Evolutionary conservation across 2,329 filamentous ascomycete species (phyloP), one percentile per base, ranked within the genome.

Genomic region (Aurifilum marmelostoma): DNA sequence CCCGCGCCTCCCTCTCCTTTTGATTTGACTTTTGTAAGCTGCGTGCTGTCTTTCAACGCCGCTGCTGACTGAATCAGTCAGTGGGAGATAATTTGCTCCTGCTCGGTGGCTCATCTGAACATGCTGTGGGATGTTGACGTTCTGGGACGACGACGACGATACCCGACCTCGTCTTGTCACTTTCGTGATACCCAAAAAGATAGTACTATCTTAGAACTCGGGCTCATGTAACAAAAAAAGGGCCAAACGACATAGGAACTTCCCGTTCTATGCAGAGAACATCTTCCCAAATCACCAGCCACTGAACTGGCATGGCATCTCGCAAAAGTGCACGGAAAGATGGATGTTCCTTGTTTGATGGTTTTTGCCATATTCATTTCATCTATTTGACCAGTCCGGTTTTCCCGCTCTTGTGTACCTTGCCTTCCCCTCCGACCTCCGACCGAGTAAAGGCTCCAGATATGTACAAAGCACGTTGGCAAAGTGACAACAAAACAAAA

Each of bases 391-490:
- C 47, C 65, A 29, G 52, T 58, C 52, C 14, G 9, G 37, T 39
- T 43, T 58, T 63, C 12, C n/a, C 16, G 39, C n/a, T 32, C 60
- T 47, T 47, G 43, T 56, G n/a, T 58, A 59, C 12, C n/a, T 8
- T 39, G 14, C n/a, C 60, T 37, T 12, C 18, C 27, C 29, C 21
- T 32, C 12, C 32, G 7, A 18, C 32, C 56, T 37, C 32, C 32
- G 21, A 47, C 27, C 54, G 14, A 32, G 6, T 67, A 4, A n/a
- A n/a, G 34, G 4, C 50, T 47, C 59, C n/a, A 50, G 24, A 58
- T 70, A 66, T 70, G 24, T 68, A 70, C 66, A 70, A 39, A 52
- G 32, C 37, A 65, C 59, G 11, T 4, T 24, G 60, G 18, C 41
- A 43, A 54, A 50, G 37, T 54, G 27, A 63, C 52, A 60, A 47